Base-by-base conservation (phyloP, 345 rosid species). In the Rhizophora apiculata region DNA sequence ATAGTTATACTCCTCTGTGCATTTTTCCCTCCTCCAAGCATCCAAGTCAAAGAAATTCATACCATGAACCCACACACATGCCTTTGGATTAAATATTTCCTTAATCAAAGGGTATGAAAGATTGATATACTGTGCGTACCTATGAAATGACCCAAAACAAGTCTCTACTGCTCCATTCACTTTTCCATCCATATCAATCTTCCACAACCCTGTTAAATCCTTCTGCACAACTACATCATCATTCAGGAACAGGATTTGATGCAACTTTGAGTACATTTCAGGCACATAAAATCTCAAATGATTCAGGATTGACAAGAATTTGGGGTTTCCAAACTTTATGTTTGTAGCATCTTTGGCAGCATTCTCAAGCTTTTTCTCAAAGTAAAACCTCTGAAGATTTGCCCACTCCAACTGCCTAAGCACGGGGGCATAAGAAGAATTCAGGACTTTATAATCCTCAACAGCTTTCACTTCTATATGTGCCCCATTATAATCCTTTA, bases 31-130 rank as follows among this genome's bases (percentile, higher is more conserved):
- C 65, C 99, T 88, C 99, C 99, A 95, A 75, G 97, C 96, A 88
- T 92, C 97, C 80, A 92, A 83, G 80, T 95, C 99, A 56, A 95
- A 95, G 87, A 95, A 95, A 81, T 95, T 95, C 99, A 95, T 95
- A 66, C 97, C 99, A 80, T 92, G 92, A 6, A 96, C 99, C 97
- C 99, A 95, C 0, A 97, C 97, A 29, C 99, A 95, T 0, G 99
- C 96, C 85, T 95, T 95, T 6, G 99, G 99, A 60, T 92, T 86
- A 80, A 95, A 95, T 85, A 88, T 95, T 80, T 84, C 93, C 74
- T 87, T 92, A 36, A 95, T 95, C 82, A 95, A 76, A 63, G 99
- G 97, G 76, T 95, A 96, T 0, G 99, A 95, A 85, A 95, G 92
- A 66, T 95, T 95, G 97, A 95, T 95, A 71, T 95, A 92, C 74